Evolutionary conservation across 2,329 filamentous ascomycete species (phyloP).

Genomic region (Alternaria triticimaculans): DNA sequence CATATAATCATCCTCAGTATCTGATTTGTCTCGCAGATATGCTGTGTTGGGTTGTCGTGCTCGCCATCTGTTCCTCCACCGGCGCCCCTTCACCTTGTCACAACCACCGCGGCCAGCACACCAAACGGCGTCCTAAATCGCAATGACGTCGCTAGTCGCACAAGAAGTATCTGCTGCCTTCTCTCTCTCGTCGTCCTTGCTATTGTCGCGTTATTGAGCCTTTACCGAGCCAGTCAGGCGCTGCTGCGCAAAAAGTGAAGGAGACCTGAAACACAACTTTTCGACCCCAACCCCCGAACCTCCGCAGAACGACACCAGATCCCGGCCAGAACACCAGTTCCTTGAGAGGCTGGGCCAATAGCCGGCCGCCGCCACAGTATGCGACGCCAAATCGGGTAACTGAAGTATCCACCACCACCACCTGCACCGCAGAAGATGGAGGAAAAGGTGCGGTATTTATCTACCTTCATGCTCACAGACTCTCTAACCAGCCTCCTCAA

Average conservation of each 20-base stretch:
- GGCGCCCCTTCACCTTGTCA: not conserved
- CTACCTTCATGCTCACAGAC: not conserved
- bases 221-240: not conserved
- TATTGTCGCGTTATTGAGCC: not conserved
- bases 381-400: not conserved
- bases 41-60: not conserved
- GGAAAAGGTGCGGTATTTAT: not conserved
- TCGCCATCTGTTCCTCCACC: not conserved
- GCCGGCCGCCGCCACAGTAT: not conserved
- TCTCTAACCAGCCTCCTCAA: not conserved
- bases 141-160: not conserved
- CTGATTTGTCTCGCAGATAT: not conserved
- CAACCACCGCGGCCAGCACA: not conserved
- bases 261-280: not conserved
- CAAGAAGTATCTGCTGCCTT: not conserved
- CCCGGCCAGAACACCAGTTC: not conserved
- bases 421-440: not conserved
- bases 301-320: not conserved
- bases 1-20: no score
- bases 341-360: slow-evolving; percentile 2
- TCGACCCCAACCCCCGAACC: not conserved
- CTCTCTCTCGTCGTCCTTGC: not conserved
- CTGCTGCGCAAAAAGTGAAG: slow-evolving; percentile 1
- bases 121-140: not conserved
- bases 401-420: not conserved